Base-by-base conservation (phyloP, 2,329 filamentous ascomycete species). In the Rutstroemia sp. region DNA sequence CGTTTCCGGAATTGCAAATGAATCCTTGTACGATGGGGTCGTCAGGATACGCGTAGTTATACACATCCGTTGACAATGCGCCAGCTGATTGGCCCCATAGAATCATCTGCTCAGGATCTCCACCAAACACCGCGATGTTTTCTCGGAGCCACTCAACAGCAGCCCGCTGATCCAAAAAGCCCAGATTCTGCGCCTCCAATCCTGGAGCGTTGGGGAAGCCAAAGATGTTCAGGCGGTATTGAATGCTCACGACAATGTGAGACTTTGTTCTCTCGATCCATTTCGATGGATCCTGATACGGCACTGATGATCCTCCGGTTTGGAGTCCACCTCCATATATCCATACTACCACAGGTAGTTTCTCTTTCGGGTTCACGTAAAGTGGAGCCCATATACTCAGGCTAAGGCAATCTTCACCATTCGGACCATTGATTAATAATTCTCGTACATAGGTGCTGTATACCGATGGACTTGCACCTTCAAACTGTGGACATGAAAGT, bases 71-170 rank as follows among this genome's bases (percentile, higher is more conserved):
- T 54, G 80, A 82, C 65, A 84, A 82, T 4, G 70, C 76, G 16
- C 79, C 78, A 0, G 79, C 77, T 4, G 73, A 78, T 67, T 82
- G 76, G 37, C 77, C 78, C 73, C 73, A 80, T 49, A 80, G 67
- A 1, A 74, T 78, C 30, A 86, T 75, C 53, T 78, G 76, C 2
- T 68, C 67, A 1, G 72, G 73, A 59, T 86, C 77, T 1, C 82
- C 83, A 0, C 82, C 82, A 67, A 87, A 83, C 5, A 68, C 69
- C 3, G 67, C 75, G 50, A 83, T 78, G 65, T 84, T 85, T n/a
- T 66, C 62, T 30, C 67, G 62, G 1, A 71, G 64, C 71, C 70
- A 73, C 51, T 71, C 66, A 0, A 73, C 34, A 14, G 70, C 71
- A 27, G 70, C 61, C 4, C 71, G 63, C 38, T 71, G 65, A 56